Percentiles rank a stretch among this genome's conserved stretches.
Evolutionary conservation across 768 basidiomycete species (phyloP).

Genomic region (Dacryopinax primogenitus): DNA sequence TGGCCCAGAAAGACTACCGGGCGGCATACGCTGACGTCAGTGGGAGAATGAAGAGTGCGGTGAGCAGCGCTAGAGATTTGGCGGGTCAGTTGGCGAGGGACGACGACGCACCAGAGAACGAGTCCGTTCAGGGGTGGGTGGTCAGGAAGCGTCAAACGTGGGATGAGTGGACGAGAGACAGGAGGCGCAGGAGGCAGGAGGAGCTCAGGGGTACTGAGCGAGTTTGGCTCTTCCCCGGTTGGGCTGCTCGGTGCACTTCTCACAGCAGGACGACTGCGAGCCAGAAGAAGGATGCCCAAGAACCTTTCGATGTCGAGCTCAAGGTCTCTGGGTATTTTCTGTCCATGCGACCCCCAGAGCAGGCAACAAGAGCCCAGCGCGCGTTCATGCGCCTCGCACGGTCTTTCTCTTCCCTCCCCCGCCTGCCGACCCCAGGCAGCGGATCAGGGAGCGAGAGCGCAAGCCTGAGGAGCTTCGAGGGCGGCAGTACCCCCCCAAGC

Average conservation of each 20-base stretch:
- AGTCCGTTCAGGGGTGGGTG: background rate
- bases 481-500: background rate
- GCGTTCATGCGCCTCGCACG: constrained; percentile 59
- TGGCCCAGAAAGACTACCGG: constrained; percentile 35
- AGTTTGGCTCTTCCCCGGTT: constrained; percentile 62
- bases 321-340: constrained; percentile 69
- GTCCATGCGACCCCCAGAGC: constrained; percentile 43
- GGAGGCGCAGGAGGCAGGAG: constrained; percentile 28
- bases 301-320: constrained; percentile 54
- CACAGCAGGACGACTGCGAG: background rate
- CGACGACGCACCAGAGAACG: background rate
- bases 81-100: background rate
- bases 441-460: background rate
- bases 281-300: constrained; percentile 25
- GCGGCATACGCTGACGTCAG: constrained; percentile 18
- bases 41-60: constrained; percentile 10
- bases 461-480: background rate
- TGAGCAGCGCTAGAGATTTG: background rate
- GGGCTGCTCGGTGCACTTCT: constrained; percentile 52
- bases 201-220: constrained; percentile 30
- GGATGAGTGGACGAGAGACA: constrained; percentile 54
- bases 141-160: constrained; percentile 31
- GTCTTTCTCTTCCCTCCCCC: background rate
- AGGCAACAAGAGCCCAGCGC: constrained; percentile 57
- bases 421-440: background rate